phyloP scores from a whole-genome alignment of 345 rosid species.

The Linum usitatissimum region DNA sequence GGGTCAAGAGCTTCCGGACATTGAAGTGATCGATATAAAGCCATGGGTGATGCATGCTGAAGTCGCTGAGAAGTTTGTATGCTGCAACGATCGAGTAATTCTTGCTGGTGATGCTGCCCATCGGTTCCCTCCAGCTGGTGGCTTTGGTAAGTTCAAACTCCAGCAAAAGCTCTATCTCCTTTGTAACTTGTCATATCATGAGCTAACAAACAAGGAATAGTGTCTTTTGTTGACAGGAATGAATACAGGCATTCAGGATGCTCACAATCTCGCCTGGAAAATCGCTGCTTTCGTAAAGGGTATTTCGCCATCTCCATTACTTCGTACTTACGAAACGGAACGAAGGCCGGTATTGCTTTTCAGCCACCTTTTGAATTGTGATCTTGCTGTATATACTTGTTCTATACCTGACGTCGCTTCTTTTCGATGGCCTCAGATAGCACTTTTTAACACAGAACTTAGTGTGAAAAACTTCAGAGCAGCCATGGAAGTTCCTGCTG shows the following conservation, averaged over 20 bases:
- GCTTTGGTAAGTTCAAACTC: constrained; percentile 69
- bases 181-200: not conserved
- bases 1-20: constrained; percentile 74
- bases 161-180: too few relatives aligned
- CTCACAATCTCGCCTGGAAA: constrained; percentile 96
- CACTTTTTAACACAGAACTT: constrained; percentile 65
- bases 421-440: constrained; percentile 40
- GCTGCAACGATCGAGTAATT: constrained; percentile 47
- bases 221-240: constrained; percentile 42
- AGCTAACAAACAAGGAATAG: not conserved
- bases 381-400: constrained; percentile 7
- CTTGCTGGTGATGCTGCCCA: constrained; percentile 98
- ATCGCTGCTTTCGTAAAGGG: constrained; percentile 54
- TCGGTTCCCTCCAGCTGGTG: constrained; percentile 95
- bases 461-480: constrained; percentile 84
- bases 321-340: constrained; percentile 70
- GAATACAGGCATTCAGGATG: constrained; percentile 98
- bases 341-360: constrained; percentile 65
- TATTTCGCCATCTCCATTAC: constrained; percentile 51
- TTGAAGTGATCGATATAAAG: constrained; percentile 67
- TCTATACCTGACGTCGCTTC: constrained; percentile 18
- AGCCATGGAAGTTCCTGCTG: constrained; percentile 83
- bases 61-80: constrained; percentile 67
- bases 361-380: constrained; percentile 11
- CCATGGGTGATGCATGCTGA: constrained; percentile 99